These are phyloP conservation scores for Eimeria necatrix DNA, from an alignment of 169 alveolate species.

Conservation along the genomic window DNA sequence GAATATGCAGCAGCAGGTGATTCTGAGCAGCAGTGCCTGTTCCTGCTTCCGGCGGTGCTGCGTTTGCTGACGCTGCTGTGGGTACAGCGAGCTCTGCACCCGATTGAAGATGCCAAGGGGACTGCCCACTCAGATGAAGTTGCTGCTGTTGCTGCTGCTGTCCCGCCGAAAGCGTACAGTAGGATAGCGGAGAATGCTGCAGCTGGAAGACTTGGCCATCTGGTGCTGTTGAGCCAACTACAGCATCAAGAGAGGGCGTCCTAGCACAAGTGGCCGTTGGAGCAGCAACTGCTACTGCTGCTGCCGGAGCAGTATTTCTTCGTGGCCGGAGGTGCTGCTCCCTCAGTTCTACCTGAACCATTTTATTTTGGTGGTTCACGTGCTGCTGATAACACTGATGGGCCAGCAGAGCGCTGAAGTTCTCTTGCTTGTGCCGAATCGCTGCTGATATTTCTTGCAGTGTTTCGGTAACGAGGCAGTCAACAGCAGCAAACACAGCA, in stretches of 20 bases:
- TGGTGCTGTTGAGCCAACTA: not conserved
- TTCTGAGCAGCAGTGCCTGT: conserved; percentile 21
- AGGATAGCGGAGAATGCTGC: not conserved
- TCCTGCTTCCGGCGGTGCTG: not conserved
- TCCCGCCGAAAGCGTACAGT: not conserved
- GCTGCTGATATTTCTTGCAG: conserved; percentile 23
- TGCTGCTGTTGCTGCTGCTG: conserved; percentile 49
- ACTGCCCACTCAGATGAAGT: not conserved
- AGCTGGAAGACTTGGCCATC: not conserved
- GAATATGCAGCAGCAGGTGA: conserved; percentile 49
- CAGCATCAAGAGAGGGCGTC: not conserved
- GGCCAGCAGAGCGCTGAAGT: not conserved
- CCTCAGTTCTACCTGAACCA: not conserved
- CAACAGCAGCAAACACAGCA: conserved; percentile 48
- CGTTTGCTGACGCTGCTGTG: not conserved
- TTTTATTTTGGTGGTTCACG: not conserved
- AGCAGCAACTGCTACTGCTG: conserved; percentile 2
- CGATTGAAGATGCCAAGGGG: not conserved
- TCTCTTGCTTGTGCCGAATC: conserved; percentile 20
- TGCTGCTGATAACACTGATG: not conserved
- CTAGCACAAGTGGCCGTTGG: not conserved
- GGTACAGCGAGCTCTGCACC: not conserved
- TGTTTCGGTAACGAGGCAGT: conserved; percentile 25
- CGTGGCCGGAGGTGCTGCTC: conserved; percentile 31
- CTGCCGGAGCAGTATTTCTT: conserved; percentile 51